A percentile compares a stretch with the other conserved stretches of the same genome.
These are phyloP conservation scores for Centaurea solstitialis DNA, from an alignment of 129 eudicot genomes.

Conservation along the genomic window DNA sequence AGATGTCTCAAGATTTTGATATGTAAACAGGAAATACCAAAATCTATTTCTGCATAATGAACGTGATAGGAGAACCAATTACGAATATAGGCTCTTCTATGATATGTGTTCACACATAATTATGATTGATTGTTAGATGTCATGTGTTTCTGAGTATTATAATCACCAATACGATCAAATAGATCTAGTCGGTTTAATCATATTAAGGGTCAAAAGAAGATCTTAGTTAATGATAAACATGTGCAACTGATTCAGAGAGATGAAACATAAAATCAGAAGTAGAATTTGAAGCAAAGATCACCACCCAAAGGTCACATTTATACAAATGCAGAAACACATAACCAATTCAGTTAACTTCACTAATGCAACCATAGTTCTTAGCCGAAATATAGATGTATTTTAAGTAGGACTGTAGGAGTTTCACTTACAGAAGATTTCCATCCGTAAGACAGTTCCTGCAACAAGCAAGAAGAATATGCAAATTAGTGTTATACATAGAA, in stretches of 20 bases:
- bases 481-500: background rate
- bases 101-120: background rate
- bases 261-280: background rate
- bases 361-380: background rate
- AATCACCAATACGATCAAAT: background rate
- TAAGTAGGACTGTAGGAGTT: constrained; percentile 14
- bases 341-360: background rate
- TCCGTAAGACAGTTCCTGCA: constrained; percentile 74
- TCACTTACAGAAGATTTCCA: constrained; percentile 90
- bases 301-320: background rate
- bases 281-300: too few species aligned
- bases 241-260: background rate
- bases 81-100: background rate
- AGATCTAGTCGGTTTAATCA: background rate
- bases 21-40: background rate
- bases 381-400: background rate
- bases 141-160: background rate
- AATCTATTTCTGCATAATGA: background rate
- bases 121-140: background rate
- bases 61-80: background rate
- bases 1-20: background rate
- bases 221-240: background rate
- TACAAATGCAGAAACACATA: background rate
- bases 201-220: background rate
- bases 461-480: constrained; percentile 14